Base-by-base conservation (phyloP, 805 yeast genomes). In the Zygosaccharomyces gambellarensis region DNA sequence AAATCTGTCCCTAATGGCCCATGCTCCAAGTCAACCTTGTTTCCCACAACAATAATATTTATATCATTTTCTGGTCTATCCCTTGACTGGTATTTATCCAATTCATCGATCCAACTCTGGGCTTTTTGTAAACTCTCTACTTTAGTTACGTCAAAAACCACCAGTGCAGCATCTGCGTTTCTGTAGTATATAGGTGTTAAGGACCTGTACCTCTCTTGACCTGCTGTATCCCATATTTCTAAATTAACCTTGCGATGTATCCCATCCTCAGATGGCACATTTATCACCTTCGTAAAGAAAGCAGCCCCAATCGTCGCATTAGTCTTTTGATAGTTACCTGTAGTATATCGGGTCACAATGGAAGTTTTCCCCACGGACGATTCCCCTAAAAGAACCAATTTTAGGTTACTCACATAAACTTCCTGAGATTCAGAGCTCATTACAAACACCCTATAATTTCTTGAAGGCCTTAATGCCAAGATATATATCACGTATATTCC, bases 241-340 rank as follows among this genome's bases (percentile, higher is more conserved):
- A 84, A 79, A 63, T 85, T 84, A 39, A 85, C 77, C 1, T 81
- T 79, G 12, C 79, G 76, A 29, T 63, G 57, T 3, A 32, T 40
- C 2, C 53, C 46, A 38, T 53, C 58, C 17, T 49, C 45, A 31
- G 72, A 79, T 47, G 78, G 79, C n/a, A 80, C 61, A 17, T 78
- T 76, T 41, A 85, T 78, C 2, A 82, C 73, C 61, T 83, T 90
- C 1, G 92, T 84, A 46, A 84, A 71, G 64, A 85, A 86, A 2
- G 94, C 95, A 1, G 95, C 95, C 1, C 95, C 94, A 48, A 86
- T 86, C 1, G 95, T 86, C 22, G 90, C 85, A 66, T 85, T 90
- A 54, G 86, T 76, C 56, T 82, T 87, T 51, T 83, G 85, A 67
- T 86, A 86, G 19, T 84, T 78, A 57, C 85, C 83, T 61, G 85